A percentile compares a stretch with the other conserved stretches of the same genome.
Conservation (phyloP, 192 early-diverging fungal genomes). For the Dissophora ornata region DNA sequence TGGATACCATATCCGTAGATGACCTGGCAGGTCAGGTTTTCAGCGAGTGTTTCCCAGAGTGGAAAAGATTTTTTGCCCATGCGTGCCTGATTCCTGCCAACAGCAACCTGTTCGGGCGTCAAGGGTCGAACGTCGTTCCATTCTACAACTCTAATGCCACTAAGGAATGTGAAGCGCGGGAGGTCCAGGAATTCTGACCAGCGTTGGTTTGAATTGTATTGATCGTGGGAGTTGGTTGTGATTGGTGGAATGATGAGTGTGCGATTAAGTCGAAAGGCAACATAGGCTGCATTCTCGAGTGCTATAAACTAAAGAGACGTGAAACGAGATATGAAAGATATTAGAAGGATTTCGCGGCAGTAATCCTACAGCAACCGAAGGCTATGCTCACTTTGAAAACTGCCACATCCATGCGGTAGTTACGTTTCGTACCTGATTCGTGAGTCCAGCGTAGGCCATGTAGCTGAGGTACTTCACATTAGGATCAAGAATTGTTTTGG, state of each 20-base stretch:
- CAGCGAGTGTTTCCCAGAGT: constrained; percentile 23
- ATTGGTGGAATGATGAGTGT: constrained; percentile 48
- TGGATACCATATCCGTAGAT: constrained; percentile 41
- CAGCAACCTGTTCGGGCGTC: constrained; percentile 19
- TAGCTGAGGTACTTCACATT: constrained; percentile 17
- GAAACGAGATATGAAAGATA: no score
- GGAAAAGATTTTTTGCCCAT: constrained; percentile 1
- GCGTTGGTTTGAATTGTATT: constrained; percentile 27
- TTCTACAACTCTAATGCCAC: constrained; percentile 18
- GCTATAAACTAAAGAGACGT: constrained; percentile 45
- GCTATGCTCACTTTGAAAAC: no score
- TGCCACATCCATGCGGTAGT: no score
- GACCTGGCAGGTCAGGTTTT: constrained; percentile 39
- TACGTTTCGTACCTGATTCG: constrained; percentile 43
- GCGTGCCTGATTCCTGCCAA: constrained; percentile 16
- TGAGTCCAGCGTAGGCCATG: constrained; percentile 42
- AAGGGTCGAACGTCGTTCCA: constrained; percentile 42
- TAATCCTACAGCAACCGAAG: no score
- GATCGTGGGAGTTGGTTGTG: constrained; percentile 39
- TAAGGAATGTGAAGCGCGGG: constrained; percentile 5
- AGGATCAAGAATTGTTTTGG: constrained; percentile 13
- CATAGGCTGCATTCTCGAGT: constrained; percentile 40
- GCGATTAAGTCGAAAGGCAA: constrained; percentile 32
- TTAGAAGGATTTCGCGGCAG: no score
- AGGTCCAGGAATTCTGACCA: constrained; percentile 48